Evolutionary conservation across 768 basidiomycete genomes (phyloP).

Genomic region (Psilocybe cubensis): DNA sequence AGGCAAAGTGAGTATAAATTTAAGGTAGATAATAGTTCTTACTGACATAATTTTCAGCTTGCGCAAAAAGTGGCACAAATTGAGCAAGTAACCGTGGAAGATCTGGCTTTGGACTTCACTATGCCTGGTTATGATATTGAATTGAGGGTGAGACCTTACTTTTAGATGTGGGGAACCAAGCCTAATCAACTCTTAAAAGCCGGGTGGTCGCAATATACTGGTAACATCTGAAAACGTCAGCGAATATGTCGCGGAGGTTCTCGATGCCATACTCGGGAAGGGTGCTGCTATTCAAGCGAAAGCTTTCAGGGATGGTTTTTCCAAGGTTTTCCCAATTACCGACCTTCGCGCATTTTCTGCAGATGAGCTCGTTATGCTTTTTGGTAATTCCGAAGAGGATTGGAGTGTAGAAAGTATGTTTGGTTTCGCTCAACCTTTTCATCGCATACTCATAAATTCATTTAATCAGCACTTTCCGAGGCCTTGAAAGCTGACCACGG

Average conservation of each 20-base stretch:
- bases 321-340: constrained; percentile 91
- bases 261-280: constrained; percentile 86
- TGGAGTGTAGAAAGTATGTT: constrained; percentile 92
- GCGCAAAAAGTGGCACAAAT: constrained; percentile 59
- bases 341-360: constrained; percentile 93
- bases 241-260: constrained; percentile 85
- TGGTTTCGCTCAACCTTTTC: neutral
- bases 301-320: constrained; percentile 94
- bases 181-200: constrained; percentile 42
- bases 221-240: constrained; percentile 90
- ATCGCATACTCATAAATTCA: neutral
- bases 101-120: constrained; percentile 94
- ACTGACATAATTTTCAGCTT: constrained; percentile 37
- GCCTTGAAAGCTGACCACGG: constrained; percentile 97
- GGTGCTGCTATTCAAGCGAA: constrained; percentile 81
- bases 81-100: constrained; percentile 74
- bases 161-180: neutral
- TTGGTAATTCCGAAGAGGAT: constrained; percentile 97
- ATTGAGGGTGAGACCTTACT: constrained; percentile 61
- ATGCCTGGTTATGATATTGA: constrained; percentile 96
- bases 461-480: constrained; percentile 73
- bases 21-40: neutral
- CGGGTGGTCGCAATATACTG: constrained; percentile 74
- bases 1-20: constrained; percentile 53
- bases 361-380: constrained; percentile 94